Evolutionary conservation across 768 basidiomycete genomes (phyloP).

Genomic region (Collybia sp.): DNA sequence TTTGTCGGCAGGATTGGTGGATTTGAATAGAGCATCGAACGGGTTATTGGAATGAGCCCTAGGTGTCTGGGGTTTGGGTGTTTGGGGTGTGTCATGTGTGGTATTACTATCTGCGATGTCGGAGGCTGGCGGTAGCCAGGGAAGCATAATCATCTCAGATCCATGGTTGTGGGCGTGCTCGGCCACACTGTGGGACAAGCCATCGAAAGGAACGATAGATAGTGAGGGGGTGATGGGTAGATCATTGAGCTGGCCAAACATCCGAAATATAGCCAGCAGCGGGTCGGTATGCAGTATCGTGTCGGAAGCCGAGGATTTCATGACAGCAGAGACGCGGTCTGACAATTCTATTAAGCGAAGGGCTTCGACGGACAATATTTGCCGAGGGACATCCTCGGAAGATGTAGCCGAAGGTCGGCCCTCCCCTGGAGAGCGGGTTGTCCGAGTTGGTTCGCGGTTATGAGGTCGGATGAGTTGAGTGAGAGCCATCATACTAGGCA

Average conservation of each 20-base stretch:
- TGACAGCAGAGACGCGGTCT: slow-evolving; percentile 83
- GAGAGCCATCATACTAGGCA: slow-evolving; percentile 87
- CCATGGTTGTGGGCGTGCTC: slow-evolving; percentile 57
- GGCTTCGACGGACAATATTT: slow-evolving; percentile 56
- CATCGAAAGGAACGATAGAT: slow-evolving; percentile 73
- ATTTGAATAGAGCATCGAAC: slow-evolving; percentile 64
- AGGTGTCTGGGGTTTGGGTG: slow-evolving; percentile 8
- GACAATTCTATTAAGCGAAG: slow-evolving; percentile 83
- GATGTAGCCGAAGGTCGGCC: background rate
- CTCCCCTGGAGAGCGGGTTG: slow-evolving; percentile 7
- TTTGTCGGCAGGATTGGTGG: slow-evolving; percentile 21
- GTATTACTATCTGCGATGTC: slow-evolving; percentile 4
- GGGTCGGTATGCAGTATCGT: slow-evolving; percentile 70
- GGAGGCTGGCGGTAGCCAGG: slow-evolving; percentile 59
- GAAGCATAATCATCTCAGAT: slow-evolving; percentile 76
- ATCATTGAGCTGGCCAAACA: slow-evolving; percentile 70
- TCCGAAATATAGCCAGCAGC: slow-evolving; percentile 66
- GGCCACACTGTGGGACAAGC: slow-evolving; percentile 63
- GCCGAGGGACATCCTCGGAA: slow-evolving; percentile 1
- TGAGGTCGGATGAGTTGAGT: slow-evolving; percentile 70
- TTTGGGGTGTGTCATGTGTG: slow-evolving; percentile 3
- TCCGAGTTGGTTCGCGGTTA: slow-evolving; percentile 12
- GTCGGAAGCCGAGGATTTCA: slow-evolving; percentile 75
- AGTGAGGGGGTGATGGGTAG: slow-evolving; percentile 61
- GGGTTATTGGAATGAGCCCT: slow-evolving; percentile 42